Evolutionary conservation across 257 asterid species (phyloP), one percentile per base, ranked within the genome.

Genomic region (Linaria vulgaris): DNA sequence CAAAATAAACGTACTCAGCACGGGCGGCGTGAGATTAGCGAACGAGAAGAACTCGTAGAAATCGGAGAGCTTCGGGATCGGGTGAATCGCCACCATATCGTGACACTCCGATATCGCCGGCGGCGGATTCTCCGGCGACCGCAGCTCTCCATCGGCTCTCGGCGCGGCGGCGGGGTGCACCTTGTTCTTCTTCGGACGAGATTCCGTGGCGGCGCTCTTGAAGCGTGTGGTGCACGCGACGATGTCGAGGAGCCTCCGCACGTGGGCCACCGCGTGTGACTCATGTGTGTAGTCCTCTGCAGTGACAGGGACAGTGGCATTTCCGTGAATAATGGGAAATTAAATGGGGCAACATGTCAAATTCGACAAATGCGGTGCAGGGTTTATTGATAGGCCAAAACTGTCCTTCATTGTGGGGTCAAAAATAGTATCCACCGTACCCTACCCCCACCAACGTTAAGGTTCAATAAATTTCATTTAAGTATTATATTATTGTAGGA

Each of bases 181-280:
- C 76, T 83, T 83, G 53, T 38, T 77, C 56, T 80, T 88, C 82
- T 77, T 82, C 23, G 62, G 63, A 9, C 90, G 85, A 47, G 81
- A 67, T 56, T 85, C 94, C 34, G 78, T 1, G 17, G 57, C 68
- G 51, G 81, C 83, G 48, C 74, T 67, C 72, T 80, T 90, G 82
- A 90, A 85, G 84, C 99, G 96, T 68, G 99, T 87, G 12, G 95
- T 88, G 78, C 99, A 88, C 59, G 99, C 95, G 74, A 94, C 86
- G 55, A 94, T 79, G 82, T 94, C 97, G 67, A 94, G 95, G 44
- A 94, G 79, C 70, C 97, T 77, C 72, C 95, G 85, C 83, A 94
- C 99, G 86, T 94, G 96, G 37, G 85, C 76, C 34, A 73, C 78
- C 46, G 85, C 95, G 34, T 74, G 88, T 66, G 97, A 73, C 79